Evolutionary conservation across 2,329 filamentous ascomycete genomes (phyloP).

Genomic region (Cadophora gregata): DNA sequence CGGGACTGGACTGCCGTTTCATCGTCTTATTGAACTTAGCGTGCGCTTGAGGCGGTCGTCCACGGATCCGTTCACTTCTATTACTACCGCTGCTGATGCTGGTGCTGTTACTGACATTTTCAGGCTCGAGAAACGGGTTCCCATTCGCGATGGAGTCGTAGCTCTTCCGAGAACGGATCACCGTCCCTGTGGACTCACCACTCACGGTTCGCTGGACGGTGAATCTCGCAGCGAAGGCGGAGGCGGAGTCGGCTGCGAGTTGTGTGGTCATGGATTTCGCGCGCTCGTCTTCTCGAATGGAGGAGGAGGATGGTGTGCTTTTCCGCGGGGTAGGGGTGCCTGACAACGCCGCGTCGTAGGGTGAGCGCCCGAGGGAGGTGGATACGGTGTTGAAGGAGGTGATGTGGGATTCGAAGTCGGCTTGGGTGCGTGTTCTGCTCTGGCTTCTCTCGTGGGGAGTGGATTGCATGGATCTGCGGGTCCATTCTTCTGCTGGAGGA

Average conservation of each 20-base stretch:
- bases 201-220: slow-evolving; percentile 21
- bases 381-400: slow-evolving; percentile 35
- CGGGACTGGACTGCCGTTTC: slow-evolving; percentile 2
- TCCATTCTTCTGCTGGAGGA: slow-evolving; percentile 8
- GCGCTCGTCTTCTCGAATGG: slow-evolving; percentile 24
- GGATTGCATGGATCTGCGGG: slow-evolving; percentile 7
- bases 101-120: too few species aligned
- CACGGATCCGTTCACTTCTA: slow-evolving; percentile 4
- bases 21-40: slow-evolving; percentile 10
- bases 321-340: neutral
- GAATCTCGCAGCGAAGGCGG: slow-evolving; percentile 31
- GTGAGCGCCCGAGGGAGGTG: slow-evolving; percentile 35
- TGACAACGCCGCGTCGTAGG: slow-evolving; percentile 35
- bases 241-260: slow-evolving; percentile 35
- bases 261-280: slow-evolving; percentile 37
- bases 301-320: slow-evolving; percentile 6
- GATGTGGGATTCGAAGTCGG: slow-evolving; percentile 38
- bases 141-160: slow-evolving; percentile 27
- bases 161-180: slow-evolving; percentile 21
- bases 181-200: slow-evolving; percentile 12
- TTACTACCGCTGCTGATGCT: too few species aligned
- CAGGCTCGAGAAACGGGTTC: slow-evolving; percentile 10
- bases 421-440: slow-evolving; percentile 11
- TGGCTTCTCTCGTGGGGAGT: neutral
- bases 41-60: slow-evolving; percentile 19